phyloP scores from a whole-genome alignment of 768 basidiomycete genomes.

The Mycena vitilis region DNA sequence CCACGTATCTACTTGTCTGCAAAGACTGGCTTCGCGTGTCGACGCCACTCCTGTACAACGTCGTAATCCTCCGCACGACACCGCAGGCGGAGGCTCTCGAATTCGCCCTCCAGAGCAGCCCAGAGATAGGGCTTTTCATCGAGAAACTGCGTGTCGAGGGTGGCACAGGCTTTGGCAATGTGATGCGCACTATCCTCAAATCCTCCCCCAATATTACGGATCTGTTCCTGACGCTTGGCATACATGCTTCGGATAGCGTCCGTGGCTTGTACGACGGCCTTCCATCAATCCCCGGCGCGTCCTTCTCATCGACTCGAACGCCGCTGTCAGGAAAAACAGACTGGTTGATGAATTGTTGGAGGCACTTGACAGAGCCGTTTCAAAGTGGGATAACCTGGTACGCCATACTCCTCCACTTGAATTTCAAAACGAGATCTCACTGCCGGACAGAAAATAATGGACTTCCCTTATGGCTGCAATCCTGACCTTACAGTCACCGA shows the following conservation, averaged over 20 bases:
- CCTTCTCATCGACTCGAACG: too few relatives aligned
- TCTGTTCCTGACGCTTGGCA: too few relatives aligned
- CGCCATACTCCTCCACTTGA: not conserved
- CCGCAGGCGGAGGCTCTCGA: conserved; percentile 5
- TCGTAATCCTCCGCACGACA: conserved; percentile 20
- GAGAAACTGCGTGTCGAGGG: conserved; percentile 7
- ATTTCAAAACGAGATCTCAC: not conserved
- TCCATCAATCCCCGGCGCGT: too few relatives aligned
- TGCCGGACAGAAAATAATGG: not conserved
- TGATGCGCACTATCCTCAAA: not conserved
- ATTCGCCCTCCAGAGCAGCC: not conserved
- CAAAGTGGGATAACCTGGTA: conserved; percentile 19
- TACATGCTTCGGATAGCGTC: too few relatives aligned
- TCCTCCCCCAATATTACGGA: too few relatives aligned
- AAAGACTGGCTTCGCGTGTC: conserved; percentile 28
- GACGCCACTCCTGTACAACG: conserved; percentile 23
- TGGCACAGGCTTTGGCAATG: conserved; percentile 13
- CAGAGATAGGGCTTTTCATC: conserved; percentile 13
- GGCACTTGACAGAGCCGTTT: too few relatives aligned
- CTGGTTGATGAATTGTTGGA: too few relatives aligned
- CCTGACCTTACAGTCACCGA: not conserved
- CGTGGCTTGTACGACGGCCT: too few relatives aligned
- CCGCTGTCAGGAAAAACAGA: too few relatives aligned
- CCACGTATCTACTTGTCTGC: conserved; percentile 23
- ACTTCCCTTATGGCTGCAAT: conserved; percentile 2